These are phyloP conservation scores for Lepidopterella palustris DNA, from an alignment of 495 filamentous ascomycete genomes.

Conservation along the genomic window DNA sequence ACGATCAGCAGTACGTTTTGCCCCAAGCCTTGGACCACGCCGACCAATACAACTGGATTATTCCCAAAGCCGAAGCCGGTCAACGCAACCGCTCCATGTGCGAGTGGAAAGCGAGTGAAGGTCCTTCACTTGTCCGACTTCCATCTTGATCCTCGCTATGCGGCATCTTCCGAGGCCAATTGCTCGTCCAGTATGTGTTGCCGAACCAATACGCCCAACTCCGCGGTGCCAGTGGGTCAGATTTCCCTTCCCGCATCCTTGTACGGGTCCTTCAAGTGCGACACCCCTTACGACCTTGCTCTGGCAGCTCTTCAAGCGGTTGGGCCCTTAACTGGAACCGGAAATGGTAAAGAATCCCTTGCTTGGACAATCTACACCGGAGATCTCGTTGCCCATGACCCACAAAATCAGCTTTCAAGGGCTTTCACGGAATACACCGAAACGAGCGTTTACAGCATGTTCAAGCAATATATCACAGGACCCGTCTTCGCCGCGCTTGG, in stretches of 20 bases:
- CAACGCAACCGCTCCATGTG: constrained; percentile 37
- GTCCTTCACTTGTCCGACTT: constrained; percentile 56
- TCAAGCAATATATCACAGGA: constrained; percentile 50
- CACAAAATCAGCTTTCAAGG: constrained; percentile 41
- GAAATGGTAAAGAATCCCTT: constrained; percentile 34
- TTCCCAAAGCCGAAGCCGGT: constrained; percentile 54
- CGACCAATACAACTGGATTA: constrained; percentile 39
- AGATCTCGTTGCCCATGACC: constrained; percentile 51
- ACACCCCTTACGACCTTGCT: constrained; percentile 54
- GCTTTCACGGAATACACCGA: constrained; percentile 48
- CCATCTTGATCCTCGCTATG: constrained; percentile 54
- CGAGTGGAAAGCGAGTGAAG: constrained; percentile 50
- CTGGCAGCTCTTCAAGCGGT: constrained; percentile 53
- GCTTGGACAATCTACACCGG: constrained; percentile 52
- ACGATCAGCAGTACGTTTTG: constrained; percentile 44
- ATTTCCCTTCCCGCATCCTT: constrained; percentile 45
- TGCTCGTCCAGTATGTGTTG: constrained; percentile 51
- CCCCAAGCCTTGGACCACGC: constrained; percentile 39
- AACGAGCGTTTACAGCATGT: constrained; percentile 45
- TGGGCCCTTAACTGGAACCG: constrained; percentile 50
- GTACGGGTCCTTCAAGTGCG: constrained; percentile 51
- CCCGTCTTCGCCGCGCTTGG: constrained; percentile 50
- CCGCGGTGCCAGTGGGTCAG: constrained; percentile 25
- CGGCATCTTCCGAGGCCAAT: constrained; percentile 50
- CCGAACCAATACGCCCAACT: constrained; percentile 41